A percentile compares a stretch with the other conserved stretches of the same genome.
These are phyloP conservation scores for Papiliotrema laurentii DNA, from an alignment of 1,284 basidiomycete genomes.

Conservation along the genomic window DNA sequence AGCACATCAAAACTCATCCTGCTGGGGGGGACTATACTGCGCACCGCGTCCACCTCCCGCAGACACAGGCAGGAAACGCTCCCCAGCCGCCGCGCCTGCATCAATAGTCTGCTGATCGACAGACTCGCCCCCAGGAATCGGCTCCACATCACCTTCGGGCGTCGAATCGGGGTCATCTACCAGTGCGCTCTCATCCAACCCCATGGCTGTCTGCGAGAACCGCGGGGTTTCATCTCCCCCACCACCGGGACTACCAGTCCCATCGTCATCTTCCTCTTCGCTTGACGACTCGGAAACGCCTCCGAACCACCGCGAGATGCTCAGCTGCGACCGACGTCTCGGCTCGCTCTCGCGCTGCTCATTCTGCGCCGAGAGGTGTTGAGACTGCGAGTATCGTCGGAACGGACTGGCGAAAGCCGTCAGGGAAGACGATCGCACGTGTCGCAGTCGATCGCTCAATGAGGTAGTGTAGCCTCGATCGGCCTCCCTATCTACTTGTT, in stretches of 20 bases:
- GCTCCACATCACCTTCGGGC: background rate
- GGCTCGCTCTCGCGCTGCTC: background rate
- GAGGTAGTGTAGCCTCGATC: constrained; percentile 8
- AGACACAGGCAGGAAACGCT: background rate
- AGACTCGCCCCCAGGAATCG: constrained; percentile 20
- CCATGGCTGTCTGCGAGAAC: background rate
- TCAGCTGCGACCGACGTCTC: constrained; percentile 22
- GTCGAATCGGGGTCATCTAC: constrained; percentile 4
- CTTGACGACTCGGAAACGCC: constrained; percentile 15
- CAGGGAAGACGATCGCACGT: constrained; percentile 30
- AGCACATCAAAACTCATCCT: constrained; percentile 1
- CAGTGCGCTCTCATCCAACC: background rate
- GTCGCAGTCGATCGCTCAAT: constrained; percentile 31
- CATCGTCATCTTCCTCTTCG: constrained; percentile 14
- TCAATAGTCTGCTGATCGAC: constrained; percentile 16
- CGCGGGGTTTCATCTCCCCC: constrained; percentile 5
- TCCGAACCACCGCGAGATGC: constrained; percentile 35
- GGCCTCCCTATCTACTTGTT: background rate
- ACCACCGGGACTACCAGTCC: background rate
- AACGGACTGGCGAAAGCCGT: constrained; percentile 22
- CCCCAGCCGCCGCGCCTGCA: constrained; percentile 10
- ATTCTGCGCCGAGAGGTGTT: constrained; percentile 5
- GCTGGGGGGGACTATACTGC: constrained; percentile 6
- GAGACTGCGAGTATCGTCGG: too few relatives aligned
- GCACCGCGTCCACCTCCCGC: background rate